Evolutionary conservation across 306 rosid genomes (phyloP).

Genomic region (Glycine tomentella): DNA sequence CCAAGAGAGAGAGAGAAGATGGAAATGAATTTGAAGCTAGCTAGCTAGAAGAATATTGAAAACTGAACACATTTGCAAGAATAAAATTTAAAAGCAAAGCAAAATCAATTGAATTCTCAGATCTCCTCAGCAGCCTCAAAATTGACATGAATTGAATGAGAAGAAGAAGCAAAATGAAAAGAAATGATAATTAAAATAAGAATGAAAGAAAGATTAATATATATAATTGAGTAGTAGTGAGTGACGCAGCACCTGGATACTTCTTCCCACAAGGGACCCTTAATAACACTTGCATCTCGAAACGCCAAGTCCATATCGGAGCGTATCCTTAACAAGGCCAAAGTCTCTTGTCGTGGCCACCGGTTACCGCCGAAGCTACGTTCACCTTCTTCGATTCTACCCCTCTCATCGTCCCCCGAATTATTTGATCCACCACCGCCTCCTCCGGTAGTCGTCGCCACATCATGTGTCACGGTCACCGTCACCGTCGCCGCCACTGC

Average conservation of each 20-base stretch:
- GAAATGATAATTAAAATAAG: neutral
- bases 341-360: constrained; percentile 94
- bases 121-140: constrained; percentile 47
- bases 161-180: neutral
- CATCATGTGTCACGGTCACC: constrained; percentile 1
- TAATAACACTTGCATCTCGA: constrained; percentile 90
- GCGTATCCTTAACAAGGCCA: constrained; percentile 87
- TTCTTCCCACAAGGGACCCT: constrained; percentile 96
- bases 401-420: constrained; percentile 70
- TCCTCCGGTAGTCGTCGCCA: constrained; percentile 5
- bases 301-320: constrained; percentile 88
- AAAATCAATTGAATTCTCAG: constrained; percentile 26
- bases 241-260: constrained; percentile 67
- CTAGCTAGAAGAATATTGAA: neutral
- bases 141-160: constrained; percentile 19
- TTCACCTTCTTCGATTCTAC: constrained; percentile 67
- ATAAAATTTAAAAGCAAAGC: constrained; percentile 13
- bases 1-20: constrained; percentile 16
- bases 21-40: constrained; percentile 25
- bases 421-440: constrained; percentile 69
- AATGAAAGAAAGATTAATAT: neutral
- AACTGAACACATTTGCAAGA: constrained; percentile 19
- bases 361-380: constrained; percentile 86
- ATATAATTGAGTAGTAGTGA: neutral
- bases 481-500: constrained; percentile 41